Conservation (phyloP, 75 land plant species). For the Cupressus sempervirens region DNA sequence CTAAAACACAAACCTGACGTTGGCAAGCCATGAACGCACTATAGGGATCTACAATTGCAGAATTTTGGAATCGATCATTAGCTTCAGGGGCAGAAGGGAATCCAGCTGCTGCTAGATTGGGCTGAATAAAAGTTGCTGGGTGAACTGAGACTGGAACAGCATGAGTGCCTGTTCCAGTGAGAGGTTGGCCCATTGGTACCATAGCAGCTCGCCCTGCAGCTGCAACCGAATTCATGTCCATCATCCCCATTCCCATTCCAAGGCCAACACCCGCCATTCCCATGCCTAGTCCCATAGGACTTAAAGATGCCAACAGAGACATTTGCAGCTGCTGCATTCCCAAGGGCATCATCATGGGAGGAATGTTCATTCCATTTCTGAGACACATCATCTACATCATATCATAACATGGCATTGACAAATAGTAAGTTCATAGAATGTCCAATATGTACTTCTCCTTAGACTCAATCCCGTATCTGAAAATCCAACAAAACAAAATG, state of each 20-base stretch:
- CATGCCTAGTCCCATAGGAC: conserved; percentile 9
- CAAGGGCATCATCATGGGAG: conserved; percentile 15
- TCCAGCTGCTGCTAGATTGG: conserved; percentile 4
- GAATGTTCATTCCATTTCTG: conserved; percentile 12
- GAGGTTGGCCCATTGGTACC: conserved; percentile 13
- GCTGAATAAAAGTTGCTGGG: conserved; percentile 13
- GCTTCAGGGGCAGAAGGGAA: conserved; percentile 3
- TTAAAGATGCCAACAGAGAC: conserved; percentile 13
- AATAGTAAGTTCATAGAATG: not conserved
- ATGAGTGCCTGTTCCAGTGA: not conserved
- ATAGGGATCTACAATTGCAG: conserved; percentile 1
- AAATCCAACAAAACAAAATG: not conserved
- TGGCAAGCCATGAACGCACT: conserved; percentile 7
- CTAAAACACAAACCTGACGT: conserved; percentile 2
- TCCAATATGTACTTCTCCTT: not conserved
- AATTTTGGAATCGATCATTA: not conserved
- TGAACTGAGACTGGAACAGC: conserved; percentile 8
- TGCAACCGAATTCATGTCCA: conserved; percentile 13
- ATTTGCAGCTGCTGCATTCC: conserved; percentile 10
- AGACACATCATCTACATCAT: conserved; percentile 14
- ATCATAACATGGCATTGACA: conserved; percentile 3
- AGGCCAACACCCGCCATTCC: conserved; percentile 14
- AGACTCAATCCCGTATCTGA: not conserved
- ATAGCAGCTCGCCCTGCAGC: not conserved
- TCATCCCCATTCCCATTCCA: conserved; percentile 14